Evolutionary conservation across 75 land plant species (phyloP).

Genomic region (Picea glauca): DNA sequence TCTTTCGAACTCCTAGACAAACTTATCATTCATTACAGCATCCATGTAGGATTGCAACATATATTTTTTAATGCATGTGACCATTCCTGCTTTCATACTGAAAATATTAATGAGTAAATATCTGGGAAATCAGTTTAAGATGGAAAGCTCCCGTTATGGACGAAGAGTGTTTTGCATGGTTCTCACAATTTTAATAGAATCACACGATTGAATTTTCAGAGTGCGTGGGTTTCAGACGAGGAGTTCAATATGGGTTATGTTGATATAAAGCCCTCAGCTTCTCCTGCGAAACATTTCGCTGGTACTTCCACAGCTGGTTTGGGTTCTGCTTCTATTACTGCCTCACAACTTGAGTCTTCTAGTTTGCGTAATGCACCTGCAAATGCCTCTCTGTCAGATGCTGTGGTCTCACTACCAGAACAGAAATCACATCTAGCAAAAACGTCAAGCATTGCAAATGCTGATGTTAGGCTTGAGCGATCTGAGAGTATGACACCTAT

Average conservation of each 20-base stretch:
- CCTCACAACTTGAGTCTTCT: slow-evolving; percentile 24
- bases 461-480: slow-evolving; percentile 41
- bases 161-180: not conserved
- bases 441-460: slow-evolving; percentile 11
- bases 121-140: not conserved
- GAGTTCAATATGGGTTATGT: slow-evolving; percentile 91
- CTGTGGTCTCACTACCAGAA: slow-evolving; percentile 26
- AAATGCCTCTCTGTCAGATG: slow-evolving; percentile 16
- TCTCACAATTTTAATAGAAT: not conserved
- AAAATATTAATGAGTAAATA: not conserved
- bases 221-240: slow-evolving; percentile 90
- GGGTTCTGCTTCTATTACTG: slow-evolving; percentile 21
- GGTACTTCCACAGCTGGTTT: slow-evolving; percentile 19
- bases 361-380: slow-evolving; percentile 8
- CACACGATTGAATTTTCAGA: slow-evolving; percentile 24
- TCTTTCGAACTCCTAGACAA: slow-evolving; percentile 5
- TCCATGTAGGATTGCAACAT: not conserved
- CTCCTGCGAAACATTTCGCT: slow-evolving; percentile 41
- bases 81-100: not conserved
- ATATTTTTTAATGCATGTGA: not conserved
- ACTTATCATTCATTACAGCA: not conserved
- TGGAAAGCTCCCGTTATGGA: too few relatives aligned
- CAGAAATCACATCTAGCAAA: slow-evolving; percentile 17
- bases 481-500: slow-evolving; percentile 20
- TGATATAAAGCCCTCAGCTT: slow-evolving; percentile 70